A percentile compares a stretch with the other conserved stretches of the same genome.
Evolutionary conservation across 371 early-diverging fungal genomes (phyloP).

Genomic region (Mucor indicus): DNA sequence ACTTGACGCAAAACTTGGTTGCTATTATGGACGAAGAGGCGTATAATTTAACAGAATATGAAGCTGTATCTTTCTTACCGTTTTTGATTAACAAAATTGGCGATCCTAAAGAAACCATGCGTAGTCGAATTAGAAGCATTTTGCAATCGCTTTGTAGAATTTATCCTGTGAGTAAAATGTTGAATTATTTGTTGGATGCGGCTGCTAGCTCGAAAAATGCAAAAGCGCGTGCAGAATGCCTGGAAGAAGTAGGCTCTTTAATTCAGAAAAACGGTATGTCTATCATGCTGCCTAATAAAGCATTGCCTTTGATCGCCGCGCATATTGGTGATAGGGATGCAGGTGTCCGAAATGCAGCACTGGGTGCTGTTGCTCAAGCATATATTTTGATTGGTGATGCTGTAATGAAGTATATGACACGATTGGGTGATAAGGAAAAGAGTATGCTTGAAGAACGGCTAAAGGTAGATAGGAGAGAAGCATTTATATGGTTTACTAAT

Average conservation of each 20-base stretch:
- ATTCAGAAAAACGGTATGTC: constrained; percentile 74
- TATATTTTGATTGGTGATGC: constrained; percentile 71
- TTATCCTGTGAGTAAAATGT: constrained; percentile 80
- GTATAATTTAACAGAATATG: constrained; percentile 71
- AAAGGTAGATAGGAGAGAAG: constrained; percentile 42
- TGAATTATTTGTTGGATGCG: constrained; percentile 62
- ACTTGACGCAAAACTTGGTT: constrained; percentile 71
- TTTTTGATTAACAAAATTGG: constrained; percentile 76
- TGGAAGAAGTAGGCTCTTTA: constrained; percentile 75
- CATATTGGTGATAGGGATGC: constrained; percentile 84
- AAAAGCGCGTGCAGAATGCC: constrained; percentile 76
- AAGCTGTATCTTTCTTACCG: constrained; percentile 77
- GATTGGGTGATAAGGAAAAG: constrained; percentile 78
- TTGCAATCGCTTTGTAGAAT: constrained; percentile 62
- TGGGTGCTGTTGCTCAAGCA: constrained; percentile 70
- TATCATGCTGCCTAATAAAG: constrained; percentile 66
- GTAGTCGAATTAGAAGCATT: constrained; percentile 64
- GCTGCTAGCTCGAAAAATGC: constrained; percentile 79
- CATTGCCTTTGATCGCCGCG: constrained; percentile 68
- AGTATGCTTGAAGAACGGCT: constrained; percentile 76
- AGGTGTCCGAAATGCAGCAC: constrained; percentile 73
- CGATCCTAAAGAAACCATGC: constrained; percentile 81
- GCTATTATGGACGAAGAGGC: constrained; percentile 59
- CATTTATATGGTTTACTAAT: too few relatives aligned
- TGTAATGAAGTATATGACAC: constrained; percentile 70